Base-by-base conservation (phyloP, 768 basidiomycete genomes). In the Neoboletus magnificus region DNA sequence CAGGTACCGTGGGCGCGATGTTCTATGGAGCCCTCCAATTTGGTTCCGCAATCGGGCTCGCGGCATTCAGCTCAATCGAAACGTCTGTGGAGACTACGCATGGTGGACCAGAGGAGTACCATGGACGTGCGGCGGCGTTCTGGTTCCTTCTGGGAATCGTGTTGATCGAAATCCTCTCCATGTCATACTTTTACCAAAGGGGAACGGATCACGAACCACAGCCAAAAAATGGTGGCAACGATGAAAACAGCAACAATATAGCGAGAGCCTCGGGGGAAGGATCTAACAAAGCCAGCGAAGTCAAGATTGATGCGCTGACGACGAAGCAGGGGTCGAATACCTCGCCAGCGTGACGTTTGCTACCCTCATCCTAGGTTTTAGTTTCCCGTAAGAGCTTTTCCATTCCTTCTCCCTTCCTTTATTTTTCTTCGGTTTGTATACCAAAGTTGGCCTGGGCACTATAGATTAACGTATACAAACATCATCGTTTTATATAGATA, bases 1-100 rank as follows among this genome's bases (percentile, higher is more conserved):
- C 80, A 2, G 83, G 83, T 39, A 79, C 77, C 7, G 75, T 82
- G n/a, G 79, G 80, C 20, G 83, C 82, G 20, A 77, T 84, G 30
- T 81, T 82, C 72, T 80, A 80, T 52, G 74, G 76, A 23, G 77
- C 79, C 16, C 74, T 82, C 2, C 79, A 84, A 63, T 69, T 80
- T 53, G 81, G 81, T 35, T 74, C 74, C 10, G 82, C 83, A 4
- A 69, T 80, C 30, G 81, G 80, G 20, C 67, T 80, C 30, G 78
- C 83, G 13, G 73, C 75, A 30, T 73, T 81, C 25, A 74, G 67
- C 32, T 77, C 79, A 16, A 81, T 83, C 60, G 70, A 79, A 67
- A 72, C 74, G 4, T 77, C 76, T 36, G 69, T 82, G 33, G 72
- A 79, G 60, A 53, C 57, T 35, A 61, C 44, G 18, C 61, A 71